Conservation (phyloP, 2,329 filamentous ascomycete genomes). For the Alternaria triticina region DNA sequence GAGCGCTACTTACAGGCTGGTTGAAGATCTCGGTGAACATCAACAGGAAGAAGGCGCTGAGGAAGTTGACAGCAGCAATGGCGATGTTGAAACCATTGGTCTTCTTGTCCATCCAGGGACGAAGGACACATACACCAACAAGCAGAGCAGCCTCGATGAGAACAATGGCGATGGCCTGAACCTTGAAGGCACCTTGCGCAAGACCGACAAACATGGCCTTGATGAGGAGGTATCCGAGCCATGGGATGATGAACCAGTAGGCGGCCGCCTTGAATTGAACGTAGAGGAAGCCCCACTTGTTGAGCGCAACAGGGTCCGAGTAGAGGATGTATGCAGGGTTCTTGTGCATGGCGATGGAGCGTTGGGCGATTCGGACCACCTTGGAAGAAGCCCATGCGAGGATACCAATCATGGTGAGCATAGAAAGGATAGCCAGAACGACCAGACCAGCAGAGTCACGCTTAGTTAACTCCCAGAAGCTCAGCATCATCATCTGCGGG, state of each 20-base stretch:
- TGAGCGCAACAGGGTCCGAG: conserved; percentile 89
- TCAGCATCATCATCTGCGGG: conserved; percentile 87
- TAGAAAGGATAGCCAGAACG: conserved; percentile 86
- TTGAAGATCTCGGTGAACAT: conserved; percentile 88
- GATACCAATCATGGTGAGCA: conserved; percentile 78
- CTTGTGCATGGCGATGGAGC: conserved; percentile 89
- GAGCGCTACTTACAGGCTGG: conserved; percentile 65
- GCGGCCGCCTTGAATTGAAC: conserved; percentile 95
- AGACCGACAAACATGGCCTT: conserved; percentile 91
- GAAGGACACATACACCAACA: conserved; percentile 77
- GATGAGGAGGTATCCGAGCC: conserved; percentile 78
- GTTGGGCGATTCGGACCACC: conserved; percentile 86
- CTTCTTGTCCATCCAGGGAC: conserved; percentile 99
- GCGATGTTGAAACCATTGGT: conserved; percentile 96
- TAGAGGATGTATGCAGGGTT: conserved; percentile 97
- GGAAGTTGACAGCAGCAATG: conserved; percentile 86
- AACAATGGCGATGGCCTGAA: conserved; percentile 82
- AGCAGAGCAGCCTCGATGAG: conserved; percentile 82
- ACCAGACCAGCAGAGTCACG: conserved; percentile 85
- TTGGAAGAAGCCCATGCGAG: conserved; percentile 88
- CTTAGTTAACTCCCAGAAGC: conserved; percentile 90
- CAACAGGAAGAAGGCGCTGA: conserved; percentile 87
- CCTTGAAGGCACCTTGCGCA: conserved; percentile 71
- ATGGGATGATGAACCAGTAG: conserved; percentile 91
- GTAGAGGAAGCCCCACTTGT: conserved; percentile 98